Conservation (phyloP, 2,329 filamentous ascomycete species). For the Sordariomycetes sp. region DNA sequence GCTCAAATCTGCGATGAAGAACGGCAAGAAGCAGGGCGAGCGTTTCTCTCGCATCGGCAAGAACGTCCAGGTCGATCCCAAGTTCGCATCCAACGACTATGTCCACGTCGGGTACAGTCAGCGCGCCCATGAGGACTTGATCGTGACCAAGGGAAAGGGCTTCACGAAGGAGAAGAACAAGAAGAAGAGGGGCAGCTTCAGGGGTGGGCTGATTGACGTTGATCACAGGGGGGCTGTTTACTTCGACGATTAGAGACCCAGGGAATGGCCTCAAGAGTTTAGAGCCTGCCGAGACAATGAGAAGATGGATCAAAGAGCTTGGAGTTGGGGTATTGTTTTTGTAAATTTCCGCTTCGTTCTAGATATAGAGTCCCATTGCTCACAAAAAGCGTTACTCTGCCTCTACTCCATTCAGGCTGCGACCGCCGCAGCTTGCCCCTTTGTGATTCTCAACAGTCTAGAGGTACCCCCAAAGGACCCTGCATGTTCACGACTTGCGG, state of each 20-base stretch:
- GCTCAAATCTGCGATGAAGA: slow-evolving; percentile 28
- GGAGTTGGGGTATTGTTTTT: too few relatives aligned
- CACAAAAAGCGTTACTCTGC: too few relatives aligned
- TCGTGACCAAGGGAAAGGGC: slow-evolving; percentile 86
- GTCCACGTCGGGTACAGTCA: slow-evolving; percentile 81
- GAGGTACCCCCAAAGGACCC: too few relatives aligned
- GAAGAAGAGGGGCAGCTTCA: slow-evolving; percentile 86
- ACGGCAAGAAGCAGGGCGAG: slow-evolving; percentile 43
- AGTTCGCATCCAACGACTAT: slow-evolving; percentile 71
- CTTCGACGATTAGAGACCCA: slow-evolving; percentile 81
- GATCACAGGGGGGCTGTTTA: slow-evolving; percentile 77
- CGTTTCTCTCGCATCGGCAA: slow-evolving; percentile 72
- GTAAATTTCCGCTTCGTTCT: too few relatives aligned
- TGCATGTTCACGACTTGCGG: too few relatives aligned
- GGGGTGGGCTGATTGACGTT: slow-evolving; percentile 81
- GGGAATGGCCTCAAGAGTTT: too few relatives aligned
- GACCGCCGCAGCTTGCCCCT: too few relatives aligned
- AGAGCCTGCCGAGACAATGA: neutral
- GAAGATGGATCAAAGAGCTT: neutral
- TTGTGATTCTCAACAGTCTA: too few relatives aligned
- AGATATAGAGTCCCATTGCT: too few relatives aligned
- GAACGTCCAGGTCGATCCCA: slow-evolving; percentile 57
- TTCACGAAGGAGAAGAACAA: slow-evolving; percentile 99
- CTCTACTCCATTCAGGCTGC: too few relatives aligned
- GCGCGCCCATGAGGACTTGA: slow-evolving; percentile 77